Percentiles rank a stretch among this genome's conserved stretches.
These are phyloP conservation scores for Barnettozyma salicaria DNA, from an alignment of 805 yeast species.

Conservation along the genomic window DNA sequence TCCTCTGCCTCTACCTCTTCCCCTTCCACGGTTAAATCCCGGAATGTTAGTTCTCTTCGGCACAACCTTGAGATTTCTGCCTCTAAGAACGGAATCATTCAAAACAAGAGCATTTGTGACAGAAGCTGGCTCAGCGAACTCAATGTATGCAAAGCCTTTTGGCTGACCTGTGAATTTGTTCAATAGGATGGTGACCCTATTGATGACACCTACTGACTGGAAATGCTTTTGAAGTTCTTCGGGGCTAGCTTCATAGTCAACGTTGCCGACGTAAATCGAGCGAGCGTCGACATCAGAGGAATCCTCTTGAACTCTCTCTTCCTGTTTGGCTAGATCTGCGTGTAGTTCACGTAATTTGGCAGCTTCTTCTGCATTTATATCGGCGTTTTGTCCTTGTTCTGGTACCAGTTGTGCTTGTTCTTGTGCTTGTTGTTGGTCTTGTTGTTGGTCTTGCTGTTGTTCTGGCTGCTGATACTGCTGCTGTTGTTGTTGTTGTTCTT, in stretches of 20 bases:
- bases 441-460: neutral
- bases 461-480: too few relatives aligned
- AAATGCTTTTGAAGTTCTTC: conserved; percentile 75
- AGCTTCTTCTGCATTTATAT: conserved; percentile 45
- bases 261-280: conserved; percentile 78
- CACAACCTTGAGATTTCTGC: conserved; percentile 64
- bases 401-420: too few relatives aligned
- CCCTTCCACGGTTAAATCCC: conserved; percentile 46
- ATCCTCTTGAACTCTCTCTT: conserved; percentile 37
- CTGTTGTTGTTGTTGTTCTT: neutral
- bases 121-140: conserved; percentile 62
- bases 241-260: conserved; percentile 74
- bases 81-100: conserved; percentile 61
- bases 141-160: conserved; percentile 83
- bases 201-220: conserved; percentile 62
- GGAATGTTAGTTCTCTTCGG: conserved; percentile 82
- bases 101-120: conserved; percentile 61
- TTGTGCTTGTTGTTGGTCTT: neutral
- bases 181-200: conserved; percentile 70
- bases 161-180: conserved; percentile 77
- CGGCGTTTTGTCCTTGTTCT: conserved; percentile 1
- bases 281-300: conserved; percentile 69
- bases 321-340: conserved; percentile 38
- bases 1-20: conserved; percentile 47
- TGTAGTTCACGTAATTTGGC: conserved; percentile 56